Conservation (phyloP, 1,139 yeast species). For the Lodderomyces theae region DNA sequence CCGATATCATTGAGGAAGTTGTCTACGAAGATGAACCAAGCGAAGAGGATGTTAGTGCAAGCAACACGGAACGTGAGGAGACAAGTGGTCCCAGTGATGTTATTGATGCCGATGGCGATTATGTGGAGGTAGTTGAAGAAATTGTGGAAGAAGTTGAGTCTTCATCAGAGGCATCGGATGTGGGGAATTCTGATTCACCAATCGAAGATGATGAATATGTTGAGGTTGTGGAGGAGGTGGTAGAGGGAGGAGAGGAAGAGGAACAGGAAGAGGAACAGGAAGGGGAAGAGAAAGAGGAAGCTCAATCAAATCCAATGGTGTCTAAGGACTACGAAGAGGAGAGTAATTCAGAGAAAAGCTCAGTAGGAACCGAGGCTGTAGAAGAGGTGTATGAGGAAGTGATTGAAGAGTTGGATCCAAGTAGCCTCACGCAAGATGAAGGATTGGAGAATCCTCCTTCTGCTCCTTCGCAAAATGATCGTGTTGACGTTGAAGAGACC, state of each 20-base stretch:
- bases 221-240: too few species aligned
- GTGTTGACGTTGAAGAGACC: neutral
- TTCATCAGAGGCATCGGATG: constrained; percentile 5
- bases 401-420: neutral
- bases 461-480: neutral
- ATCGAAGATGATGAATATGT: too few species aligned
- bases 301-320: too few species aligned
- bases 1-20: constrained; percentile 9
- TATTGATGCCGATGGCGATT: neutral
- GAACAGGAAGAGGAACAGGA: too few species aligned
- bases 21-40: constrained; percentile 6
- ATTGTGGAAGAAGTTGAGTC: constrained; percentile 1
- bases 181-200: too few species aligned
- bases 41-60: neutral
- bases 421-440: neutral
- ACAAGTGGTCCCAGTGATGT: neutral
- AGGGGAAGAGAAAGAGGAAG: too few species aligned
- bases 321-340: too few species aligned
- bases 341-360: too few species aligned
- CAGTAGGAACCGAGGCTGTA: neutral
- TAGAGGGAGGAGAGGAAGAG: too few species aligned
- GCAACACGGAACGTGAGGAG: neutral
- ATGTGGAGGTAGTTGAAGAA: constrained; percentile 6
- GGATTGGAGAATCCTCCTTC: constrained; percentile 1
- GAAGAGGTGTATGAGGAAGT: neutral